Evolutionary conservation across 768 basidiomycete genomes (phyloP), one percentile per base, ranked within the genome.

Genomic region (Neoboletus subvelutipes): DNA sequence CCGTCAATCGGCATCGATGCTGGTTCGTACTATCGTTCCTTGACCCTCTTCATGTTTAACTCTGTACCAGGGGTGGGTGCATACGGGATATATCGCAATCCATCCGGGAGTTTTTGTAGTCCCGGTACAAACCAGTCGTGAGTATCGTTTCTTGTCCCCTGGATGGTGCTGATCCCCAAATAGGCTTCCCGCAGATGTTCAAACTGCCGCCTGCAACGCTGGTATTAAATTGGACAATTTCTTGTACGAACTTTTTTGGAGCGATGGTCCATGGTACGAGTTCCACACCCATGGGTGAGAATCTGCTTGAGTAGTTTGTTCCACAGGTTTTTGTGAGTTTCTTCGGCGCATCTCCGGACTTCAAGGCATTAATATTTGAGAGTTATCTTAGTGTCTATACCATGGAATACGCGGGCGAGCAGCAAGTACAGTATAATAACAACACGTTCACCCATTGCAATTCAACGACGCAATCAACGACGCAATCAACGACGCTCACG

Each of bases 91-190:
- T 62, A 62, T 53, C 61, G 53, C 41, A 42, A 45, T 56, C 45
- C 20, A 26, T 24, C 28, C 48, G 61, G 48, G 22, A 2, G 20
- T 22, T 61, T 37, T 17, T 69, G 66, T 40, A 39, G 17, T 7
- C 68, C 66, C 22, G 59, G 55, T n/a, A 60, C 56, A 9, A 70
- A 69, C 49, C 53, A 60, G 54, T 54, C 58, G 65, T 69, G 40
- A 18, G 65, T 51, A 46, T 18, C 10, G 2, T 12, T 5, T 41
- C 34, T 11, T 37, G 24, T 26, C 2, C 7, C 24, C 29, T 24
- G 48, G 22, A 10, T 26, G 20, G 3, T 11, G 10, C 34, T 49
- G 34, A 49, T 36, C 17, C 10, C 34, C 17, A 11, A 28, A 12
- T 34, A 69, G 68, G 7, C 64, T 69, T 41, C 68, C 68, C 2